Percentiles rank a stretch among this genome's conserved stretches.
Conservation (phyloP, 495 filamentous ascomycete species). For the Hapsidospora chrysogenum region DNA sequence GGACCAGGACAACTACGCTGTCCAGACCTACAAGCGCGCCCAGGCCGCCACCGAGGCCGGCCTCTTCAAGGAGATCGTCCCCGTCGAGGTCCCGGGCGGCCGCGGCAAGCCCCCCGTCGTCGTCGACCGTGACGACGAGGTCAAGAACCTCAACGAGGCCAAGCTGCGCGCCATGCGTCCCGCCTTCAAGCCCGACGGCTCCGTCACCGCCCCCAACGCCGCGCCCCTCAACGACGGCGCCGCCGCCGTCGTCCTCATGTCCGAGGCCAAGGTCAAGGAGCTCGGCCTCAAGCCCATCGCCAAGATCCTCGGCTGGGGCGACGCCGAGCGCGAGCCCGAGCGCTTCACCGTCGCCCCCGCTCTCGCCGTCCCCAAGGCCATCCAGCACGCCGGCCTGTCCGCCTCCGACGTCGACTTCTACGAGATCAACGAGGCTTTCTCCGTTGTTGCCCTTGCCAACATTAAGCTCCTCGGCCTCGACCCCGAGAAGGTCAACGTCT, state of each 20-base stretch:
- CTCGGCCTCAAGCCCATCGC: constrained; percentile 79
- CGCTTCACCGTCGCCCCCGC: constrained; percentile 93
- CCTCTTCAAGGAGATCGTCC: constrained; percentile 75
- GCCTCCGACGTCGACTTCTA: constrained; percentile 71
- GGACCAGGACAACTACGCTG: constrained; percentile 84
- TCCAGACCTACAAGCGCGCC: constrained; percentile 78
- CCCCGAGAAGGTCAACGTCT: constrained; percentile 84
- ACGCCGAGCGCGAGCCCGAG: constrained; percentile 74
- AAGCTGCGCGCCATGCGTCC: constrained; percentile 77
- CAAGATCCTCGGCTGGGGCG: constrained; percentile 92
- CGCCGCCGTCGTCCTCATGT: constrained; percentile 77
- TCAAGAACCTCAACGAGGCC: constrained; percentile 89
- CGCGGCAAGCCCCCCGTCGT: constrained; percentile 75
- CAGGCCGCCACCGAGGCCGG: constrained; percentile 68
- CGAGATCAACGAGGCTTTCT: constrained; percentile 99
- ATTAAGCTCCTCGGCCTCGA: constrained; percentile 68
- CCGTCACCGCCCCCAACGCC: constrained; percentile 94
- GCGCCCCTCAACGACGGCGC: constrained; percentile 92
- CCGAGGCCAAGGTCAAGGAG: constrained; percentile 74
- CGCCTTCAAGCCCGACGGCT: constrained; percentile 65
- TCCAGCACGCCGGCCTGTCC: constrained; percentile 73
- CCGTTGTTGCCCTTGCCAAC: constrained; percentile 89
- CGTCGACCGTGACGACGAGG: constrained; percentile 81
- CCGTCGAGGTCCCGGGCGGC: constrained; percentile 72
- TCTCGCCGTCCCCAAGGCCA: constrained; percentile 90